Percentiles rank a stretch among this genome's conserved stretches.
phyloP scores from a whole-genome alignment of 768 basidiomycete species.

The Hericium erinaceus region DNA sequence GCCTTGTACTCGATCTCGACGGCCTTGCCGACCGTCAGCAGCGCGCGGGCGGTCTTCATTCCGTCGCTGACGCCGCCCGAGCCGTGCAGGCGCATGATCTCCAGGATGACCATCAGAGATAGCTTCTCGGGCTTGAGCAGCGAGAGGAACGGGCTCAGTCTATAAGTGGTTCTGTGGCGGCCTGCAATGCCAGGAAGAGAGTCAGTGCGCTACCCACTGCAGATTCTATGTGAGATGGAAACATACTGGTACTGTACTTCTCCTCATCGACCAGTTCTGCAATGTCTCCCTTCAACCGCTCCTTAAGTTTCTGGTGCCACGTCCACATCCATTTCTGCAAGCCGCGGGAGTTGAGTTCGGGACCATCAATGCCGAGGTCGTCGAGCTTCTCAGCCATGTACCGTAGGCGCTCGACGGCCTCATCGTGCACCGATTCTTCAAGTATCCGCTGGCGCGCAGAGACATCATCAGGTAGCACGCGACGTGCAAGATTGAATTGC shows the following conservation, averaged over 20 bases:
- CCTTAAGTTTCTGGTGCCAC: conserved; percentile 63
- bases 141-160: conserved; percentile 61
- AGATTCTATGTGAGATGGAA: not conserved
- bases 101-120: conserved; percentile 82
- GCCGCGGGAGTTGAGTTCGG: conserved; percentile 35
- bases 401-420: conserved; percentile 62
- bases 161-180: not conserved
- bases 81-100: conserved; percentile 75
- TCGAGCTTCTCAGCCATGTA: conserved; percentile 53
- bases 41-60: conserved; percentile 82
- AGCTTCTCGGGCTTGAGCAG: conserved; percentile 72
- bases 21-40: conserved; percentile 71
- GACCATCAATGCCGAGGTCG: conserved; percentile 43
- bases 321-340: conserved; percentile 79
- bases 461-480: conserved; percentile 57
- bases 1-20: conserved; percentile 90
- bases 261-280: conserved; percentile 33
- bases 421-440: conserved; percentile 80
- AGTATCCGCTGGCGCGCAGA: conserved; percentile 69
- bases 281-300: conserved; percentile 43
- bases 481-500: conserved; percentile 51
- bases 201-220: not conserved
- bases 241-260: conserved; percentile 1
- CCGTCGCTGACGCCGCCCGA: conserved; percentile 71
- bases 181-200: not conserved